Conservation (phyloP, 331 rosid species). For the Saraca asoca region DNA sequence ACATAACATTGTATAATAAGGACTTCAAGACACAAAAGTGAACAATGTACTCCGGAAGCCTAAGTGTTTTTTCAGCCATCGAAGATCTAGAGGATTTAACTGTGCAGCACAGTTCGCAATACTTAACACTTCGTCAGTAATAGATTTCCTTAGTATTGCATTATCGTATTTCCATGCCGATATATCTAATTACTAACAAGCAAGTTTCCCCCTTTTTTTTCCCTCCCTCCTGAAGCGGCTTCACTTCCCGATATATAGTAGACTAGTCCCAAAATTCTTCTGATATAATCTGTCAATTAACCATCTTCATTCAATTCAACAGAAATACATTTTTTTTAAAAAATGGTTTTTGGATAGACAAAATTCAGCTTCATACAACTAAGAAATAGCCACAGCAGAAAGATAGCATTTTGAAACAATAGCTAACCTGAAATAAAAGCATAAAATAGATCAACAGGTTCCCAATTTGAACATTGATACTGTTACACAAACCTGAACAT, state of each 20-base stretch:
- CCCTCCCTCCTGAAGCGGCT: not conserved
- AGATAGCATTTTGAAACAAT: too few relatives aligned
- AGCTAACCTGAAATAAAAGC: not conserved
- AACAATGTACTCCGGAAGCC: not conserved
- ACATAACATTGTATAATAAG: not conserved
- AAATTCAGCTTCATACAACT: not conserved
- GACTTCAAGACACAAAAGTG: not conserved
- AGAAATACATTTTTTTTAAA: not conserved
- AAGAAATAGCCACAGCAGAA: not conserved
- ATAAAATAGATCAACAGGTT: not conserved
- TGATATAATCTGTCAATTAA: not conserved
- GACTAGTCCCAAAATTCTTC: not conserved
- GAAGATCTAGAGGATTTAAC: not conserved
- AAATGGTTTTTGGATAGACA: not conserved
- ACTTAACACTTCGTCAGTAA: not conserved
- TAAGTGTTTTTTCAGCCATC: not conserved
- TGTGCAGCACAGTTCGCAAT: not conserved
- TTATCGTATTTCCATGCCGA: not conserved
- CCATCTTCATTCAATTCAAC: not conserved
- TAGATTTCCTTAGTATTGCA: not conserved
- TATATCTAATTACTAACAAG: not conserved
- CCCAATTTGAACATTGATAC: not conserved
- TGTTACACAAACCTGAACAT: conserved; percentile 27
- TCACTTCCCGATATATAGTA: not conserved
- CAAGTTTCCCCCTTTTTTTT: not conserved